Evolutionary conservation across 2,329 filamentous ascomycete species (phyloP).

Genomic region (Venturia pyrina): DNA sequence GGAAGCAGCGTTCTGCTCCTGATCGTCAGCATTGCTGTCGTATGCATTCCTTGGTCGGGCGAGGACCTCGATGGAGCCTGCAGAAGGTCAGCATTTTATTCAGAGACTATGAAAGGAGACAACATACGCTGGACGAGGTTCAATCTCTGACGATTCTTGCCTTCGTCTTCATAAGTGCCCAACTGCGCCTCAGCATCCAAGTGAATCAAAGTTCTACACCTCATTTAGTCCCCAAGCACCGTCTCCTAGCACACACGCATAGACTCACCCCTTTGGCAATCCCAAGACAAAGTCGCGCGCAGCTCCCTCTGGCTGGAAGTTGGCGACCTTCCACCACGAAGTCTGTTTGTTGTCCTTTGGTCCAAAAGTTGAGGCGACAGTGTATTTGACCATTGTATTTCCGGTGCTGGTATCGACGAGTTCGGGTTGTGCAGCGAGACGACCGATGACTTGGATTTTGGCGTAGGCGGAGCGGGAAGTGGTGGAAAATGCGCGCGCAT

Average conservation of each 20-base stretch:
- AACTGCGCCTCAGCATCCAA: slow-evolving; percentile 75
- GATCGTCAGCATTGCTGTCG: neutral
- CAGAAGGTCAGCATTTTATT: neutral
- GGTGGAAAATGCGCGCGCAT: slow-evolving; percentile 64
- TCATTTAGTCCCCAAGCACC: slow-evolving; percentile 6
- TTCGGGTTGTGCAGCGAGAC: slow-evolving; percentile 73
- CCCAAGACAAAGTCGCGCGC: slow-evolving; percentile 61
- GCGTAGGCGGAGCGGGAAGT: slow-evolving; percentile 55
- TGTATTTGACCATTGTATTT: slow-evolving; percentile 65
- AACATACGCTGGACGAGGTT: slow-evolving; percentile 72
- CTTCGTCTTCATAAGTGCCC: slow-evolving; percentile 51
- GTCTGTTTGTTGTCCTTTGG: slow-evolving; percentile 60
- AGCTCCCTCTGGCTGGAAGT: slow-evolving; percentile 58
- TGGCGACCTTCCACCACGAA: slow-evolving; percentile 75
- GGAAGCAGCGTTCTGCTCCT: neutral
- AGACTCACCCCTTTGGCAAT: slow-evolving; percentile 72
- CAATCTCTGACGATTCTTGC: slow-evolving; percentile 53
- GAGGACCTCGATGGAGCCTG: slow-evolving; percentile 41
- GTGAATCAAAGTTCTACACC: slow-evolving; percentile 60
- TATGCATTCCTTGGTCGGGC: slow-evolving; percentile 6
- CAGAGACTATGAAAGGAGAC: neutral
- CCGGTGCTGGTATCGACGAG: slow-evolving; percentile 59
- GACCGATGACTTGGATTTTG: slow-evolving; percentile 77
- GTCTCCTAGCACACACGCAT: neutral
- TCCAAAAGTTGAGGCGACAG: slow-evolving; percentile 60